Evolutionary conservation across 192 early-diverging fungal species (phyloP).

Genomic region (Coemansia sp.): DNA sequence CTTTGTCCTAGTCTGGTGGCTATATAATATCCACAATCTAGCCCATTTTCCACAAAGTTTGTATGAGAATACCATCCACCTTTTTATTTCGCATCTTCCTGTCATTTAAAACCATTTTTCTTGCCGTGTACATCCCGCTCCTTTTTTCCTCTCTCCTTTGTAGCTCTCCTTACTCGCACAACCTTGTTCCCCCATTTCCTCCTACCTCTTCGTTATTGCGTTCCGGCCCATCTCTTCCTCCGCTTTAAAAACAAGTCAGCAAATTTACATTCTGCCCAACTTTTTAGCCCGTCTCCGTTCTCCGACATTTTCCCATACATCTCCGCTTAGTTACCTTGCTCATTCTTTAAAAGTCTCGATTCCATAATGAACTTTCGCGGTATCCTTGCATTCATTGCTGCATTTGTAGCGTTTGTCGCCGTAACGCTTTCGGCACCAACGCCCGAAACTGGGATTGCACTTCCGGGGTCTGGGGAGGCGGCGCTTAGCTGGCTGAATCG

Average conservation of each 20-base stretch:
- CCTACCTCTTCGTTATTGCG: background rate
- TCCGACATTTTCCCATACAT: background rate
- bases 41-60: background rate
- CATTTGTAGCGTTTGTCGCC: slow-evolving; percentile 21
- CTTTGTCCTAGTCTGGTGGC: background rate
- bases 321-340: background rate
- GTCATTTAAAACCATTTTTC: background rate
- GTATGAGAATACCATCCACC: background rate
- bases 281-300: no score
- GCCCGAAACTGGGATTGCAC: slow-evolving; percentile 41
- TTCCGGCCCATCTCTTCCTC: no score
- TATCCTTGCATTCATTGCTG: slow-evolving; percentile 17
- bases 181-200: no score
- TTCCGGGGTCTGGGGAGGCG: slow-evolving; percentile 37
- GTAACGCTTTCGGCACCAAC: slow-evolving; percentile 11
- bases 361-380: slow-evolving; percentile 38
- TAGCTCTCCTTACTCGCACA: background rate
- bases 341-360: background rate
- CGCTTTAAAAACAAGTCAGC: no score
- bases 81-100: background rate
- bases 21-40: slow-evolving; percentile 23
- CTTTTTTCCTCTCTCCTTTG: background rate
- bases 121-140: background rate
- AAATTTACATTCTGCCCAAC: no score
- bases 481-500: slow-evolving; percentile 39